A percentile compares a stretch with the other conserved stretches of the same genome.
Evolutionary conservation across 139 green algal species (phyloP).

Genomic region (Closterium sp.): DNA sequence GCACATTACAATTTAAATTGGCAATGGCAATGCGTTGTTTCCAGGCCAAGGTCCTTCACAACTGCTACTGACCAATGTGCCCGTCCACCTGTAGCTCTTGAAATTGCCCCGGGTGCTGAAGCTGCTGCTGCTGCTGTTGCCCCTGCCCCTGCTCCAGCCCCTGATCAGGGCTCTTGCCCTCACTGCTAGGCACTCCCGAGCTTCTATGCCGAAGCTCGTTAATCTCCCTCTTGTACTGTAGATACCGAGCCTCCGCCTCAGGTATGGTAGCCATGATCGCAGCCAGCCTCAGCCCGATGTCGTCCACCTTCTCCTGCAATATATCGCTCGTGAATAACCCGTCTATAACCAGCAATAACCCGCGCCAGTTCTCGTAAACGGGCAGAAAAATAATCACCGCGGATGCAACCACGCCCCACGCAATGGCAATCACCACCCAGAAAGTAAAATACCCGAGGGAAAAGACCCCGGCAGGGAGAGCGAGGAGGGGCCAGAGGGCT

Average conservation of each 20-base stretch:
- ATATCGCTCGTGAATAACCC: constrained; percentile 51
- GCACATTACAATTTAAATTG: too few species aligned
- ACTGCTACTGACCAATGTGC: too few species aligned
- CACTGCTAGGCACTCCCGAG: neutral
- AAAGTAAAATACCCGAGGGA: constrained; percentile 71
- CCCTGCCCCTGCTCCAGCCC: too few species aligned
- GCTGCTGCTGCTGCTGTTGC: neutral
- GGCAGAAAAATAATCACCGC: constrained; percentile 65
- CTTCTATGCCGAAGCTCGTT: neutral
- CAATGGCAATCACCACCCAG: constrained; percentile 69
- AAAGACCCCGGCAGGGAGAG: constrained; percentile 70
- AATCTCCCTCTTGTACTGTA: neutral
- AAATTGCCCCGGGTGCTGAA: neutral
- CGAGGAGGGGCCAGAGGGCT: constrained; percentile 67
- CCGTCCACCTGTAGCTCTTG: too few species aligned
- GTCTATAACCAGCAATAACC: constrained; percentile 46
- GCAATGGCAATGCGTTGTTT: too few species aligned
- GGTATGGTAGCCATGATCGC: constrained; percentile 3
- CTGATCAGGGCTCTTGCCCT: neutral
- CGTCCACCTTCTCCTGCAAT: constrained; percentile 23
- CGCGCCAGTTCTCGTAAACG: constrained; percentile 60
- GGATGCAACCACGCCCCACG: constrained; percentile 66
- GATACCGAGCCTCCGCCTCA: neutral
- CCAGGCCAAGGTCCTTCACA: too few species aligned
- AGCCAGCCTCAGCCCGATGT: constrained; percentile 23